These are phyloP conservation scores for Talaromyces pinophilus DNA, from an alignment of 2,329 filamentous ascomycete species.

Conservation along the genomic window DNA sequence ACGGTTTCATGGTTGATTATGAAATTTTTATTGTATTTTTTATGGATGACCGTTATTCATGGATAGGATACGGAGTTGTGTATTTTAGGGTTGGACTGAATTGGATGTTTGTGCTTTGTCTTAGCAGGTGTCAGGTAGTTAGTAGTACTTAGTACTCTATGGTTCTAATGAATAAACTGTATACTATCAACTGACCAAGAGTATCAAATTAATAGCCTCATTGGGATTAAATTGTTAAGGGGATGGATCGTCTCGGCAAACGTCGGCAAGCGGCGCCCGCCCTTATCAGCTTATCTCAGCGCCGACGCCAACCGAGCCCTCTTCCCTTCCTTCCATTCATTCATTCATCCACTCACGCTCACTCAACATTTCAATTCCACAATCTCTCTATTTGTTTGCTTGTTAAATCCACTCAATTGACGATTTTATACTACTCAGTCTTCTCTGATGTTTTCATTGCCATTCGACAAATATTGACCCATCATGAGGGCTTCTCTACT, in stretches of 20 bases:
- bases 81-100: not conserved
- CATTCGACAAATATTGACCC: not conserved
- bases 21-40: not conserved
- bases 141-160: not conserved
- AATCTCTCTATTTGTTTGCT: not conserved
- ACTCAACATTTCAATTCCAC: not conserved
- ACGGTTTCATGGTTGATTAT: not conserved
- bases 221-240: too few relatives aligned
- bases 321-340: constrained; percentile 6
- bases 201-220: too few relatives aligned
- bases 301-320: constrained; percentile 32
- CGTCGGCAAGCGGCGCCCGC: constrained; percentile 4
- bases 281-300: constrained; percentile 16
- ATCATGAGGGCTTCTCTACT: constrained; percentile 28
- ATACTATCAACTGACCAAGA: not conserved
- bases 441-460: not conserved
- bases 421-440: not conserved
- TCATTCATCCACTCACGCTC: not conserved
- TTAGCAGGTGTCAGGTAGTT: not conserved
- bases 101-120: not conserved
- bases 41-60: not conserved
- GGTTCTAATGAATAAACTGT: not conserved
- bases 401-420: too few relatives aligned
- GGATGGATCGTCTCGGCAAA: not conserved
- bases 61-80: not conserved